Conservation (phyloP, 345 rosid species). For the Dipteronia sinensis region DNA sequence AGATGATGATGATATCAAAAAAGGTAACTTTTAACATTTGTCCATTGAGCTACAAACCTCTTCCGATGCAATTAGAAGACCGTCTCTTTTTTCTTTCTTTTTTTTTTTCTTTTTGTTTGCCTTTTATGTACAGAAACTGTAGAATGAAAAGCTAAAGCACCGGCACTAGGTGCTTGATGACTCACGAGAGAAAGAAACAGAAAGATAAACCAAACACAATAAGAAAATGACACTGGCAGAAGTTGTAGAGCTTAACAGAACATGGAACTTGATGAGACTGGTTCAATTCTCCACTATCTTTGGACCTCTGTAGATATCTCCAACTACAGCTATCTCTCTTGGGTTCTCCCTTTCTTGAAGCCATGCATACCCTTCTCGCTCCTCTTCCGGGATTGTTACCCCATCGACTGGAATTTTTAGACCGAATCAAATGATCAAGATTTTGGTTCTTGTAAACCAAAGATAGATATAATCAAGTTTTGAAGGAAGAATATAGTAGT, state of each 20-base stretch:
- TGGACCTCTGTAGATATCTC: conserved; percentile 59
- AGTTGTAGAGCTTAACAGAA: conserved; percentile 17
- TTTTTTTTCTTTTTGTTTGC: not conserved
- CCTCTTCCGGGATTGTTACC: conserved; percentile 50
- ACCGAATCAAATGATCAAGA: not conserved
- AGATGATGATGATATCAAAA: not conserved
- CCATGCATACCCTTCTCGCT: conserved; percentile 63
- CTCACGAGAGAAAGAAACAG: conserved; percentile 1
- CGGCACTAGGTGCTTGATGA: not conserved
- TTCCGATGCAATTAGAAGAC: conserved; percentile 17
- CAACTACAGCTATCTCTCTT: conserved; percentile 51
- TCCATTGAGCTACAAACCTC: conserved; percentile 15
- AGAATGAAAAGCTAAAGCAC: conserved; percentile 13
- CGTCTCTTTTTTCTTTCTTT: not conserved
- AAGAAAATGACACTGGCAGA: not conserved
- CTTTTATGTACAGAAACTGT: conserved; percentile 51
- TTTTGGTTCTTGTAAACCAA: not conserved
- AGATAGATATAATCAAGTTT: not conserved
- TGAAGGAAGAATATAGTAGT: conserved; percentile 8
- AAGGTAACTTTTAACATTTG: conserved; percentile 17
- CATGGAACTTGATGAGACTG: conserved; percentile 10
- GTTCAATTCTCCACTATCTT: conserved; percentile 42
- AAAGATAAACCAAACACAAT: not conserved
- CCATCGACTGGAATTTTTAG: conserved; percentile 39
- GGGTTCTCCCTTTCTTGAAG: conserved; percentile 68